Evolutionary conservation across 148 eudicot genomes (phyloP), one percentile per base, ranked within the genome.

Genomic region (Tetragonia tetragonoides): DNA sequence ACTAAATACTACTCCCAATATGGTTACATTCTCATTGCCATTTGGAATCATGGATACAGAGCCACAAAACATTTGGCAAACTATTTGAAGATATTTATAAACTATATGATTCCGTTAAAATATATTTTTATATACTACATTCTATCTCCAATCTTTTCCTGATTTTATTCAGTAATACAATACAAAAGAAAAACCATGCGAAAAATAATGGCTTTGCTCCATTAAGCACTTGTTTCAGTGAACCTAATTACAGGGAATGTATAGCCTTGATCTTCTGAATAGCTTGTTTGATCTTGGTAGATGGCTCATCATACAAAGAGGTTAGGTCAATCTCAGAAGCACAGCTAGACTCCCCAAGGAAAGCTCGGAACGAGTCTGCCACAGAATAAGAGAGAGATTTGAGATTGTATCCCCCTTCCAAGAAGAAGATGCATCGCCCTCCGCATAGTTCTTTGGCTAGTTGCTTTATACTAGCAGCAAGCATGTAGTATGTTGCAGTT

Each of bases 331-430:
- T 84, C 71, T 88, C 80, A 7, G 88, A 62, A 14, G 98, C 93
- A 78, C 85, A 68, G 78, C 97, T 94, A 4, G 90, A 84, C 69
- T 94, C 97, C 34, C 95, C 97, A 67, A 94, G 90, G 63, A 94
- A 90, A 62, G 98, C 97, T 8, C 92, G 92, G 68, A 94, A 94
- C 24, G 98, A 86, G 74, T 94, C 97, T 8, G 90, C 95, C 62
- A 94, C 92, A 8, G 98, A 94, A 73, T 87, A 68, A 0, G 98
- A 94, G 10, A 94, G 92, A 24, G 97, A 88, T 39, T 82, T 57
- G 59, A 94, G 95, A 76, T 94, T 92, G 85, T 94, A 94, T 60
- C 98, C 98, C 38, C 98, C 98, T 90, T 94, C 98, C 80, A 94
- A 74, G 88, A 94, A 94, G 81, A 94, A 94, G 47, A 94, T 86